phyloP scores from a whole-genome alignment of 306 rosid genomes.

The Rosa multiflora region DNA sequence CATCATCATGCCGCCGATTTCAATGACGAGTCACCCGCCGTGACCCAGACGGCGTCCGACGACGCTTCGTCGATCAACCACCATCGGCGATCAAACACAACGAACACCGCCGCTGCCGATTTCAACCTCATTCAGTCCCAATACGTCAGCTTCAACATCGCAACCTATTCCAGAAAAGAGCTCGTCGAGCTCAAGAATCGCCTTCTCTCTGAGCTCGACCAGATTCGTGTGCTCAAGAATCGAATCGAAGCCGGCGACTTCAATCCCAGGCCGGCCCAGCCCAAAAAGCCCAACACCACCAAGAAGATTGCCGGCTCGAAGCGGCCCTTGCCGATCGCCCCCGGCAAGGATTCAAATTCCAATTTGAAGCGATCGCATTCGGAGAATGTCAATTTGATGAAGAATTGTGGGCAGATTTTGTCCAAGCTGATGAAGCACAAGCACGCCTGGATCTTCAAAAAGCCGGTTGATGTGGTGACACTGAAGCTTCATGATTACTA shows the following conservation, averaged over 20 bases:
- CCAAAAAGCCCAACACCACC: conserved; percentile 46
- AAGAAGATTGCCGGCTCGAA: conserved; percentile 64
- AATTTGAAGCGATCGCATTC: conserved; percentile 54
- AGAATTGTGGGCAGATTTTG: conserved; percentile 63
- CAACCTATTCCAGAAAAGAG: conserved; percentile 55
- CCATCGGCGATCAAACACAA: conserved; percentile 36
- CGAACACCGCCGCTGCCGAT: conserved; percentile 28
- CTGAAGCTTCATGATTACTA: conserved; percentile 82
- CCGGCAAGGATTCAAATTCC: conserved; percentile 26
- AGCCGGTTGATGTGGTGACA: conserved; percentile 61
- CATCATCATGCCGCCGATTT: conserved; percentile 6
- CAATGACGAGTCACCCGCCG: conserved; percentile 38
- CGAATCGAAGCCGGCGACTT: conserved; percentile 62
- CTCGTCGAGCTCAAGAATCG: conserved; percentile 64
- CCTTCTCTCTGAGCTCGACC: conserved; percentile 60
- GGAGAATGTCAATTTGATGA: conserved; percentile 51
- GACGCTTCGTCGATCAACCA: conserved; percentile 84
- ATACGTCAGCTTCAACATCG: conserved; percentile 56
- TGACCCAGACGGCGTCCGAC: conserved; percentile 70
- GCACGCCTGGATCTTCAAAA: conserved; percentile 65
- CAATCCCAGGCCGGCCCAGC: conserved; percentile 23
- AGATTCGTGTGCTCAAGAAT: conserved; percentile 55
- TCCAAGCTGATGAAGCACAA: conserved; percentile 82
- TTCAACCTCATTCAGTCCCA: conserved; percentile 31
- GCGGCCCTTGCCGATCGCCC: conserved; percentile 52